Conservation (phyloP, 163 green algal species). For the Scenedesmus sp. region DNA sequence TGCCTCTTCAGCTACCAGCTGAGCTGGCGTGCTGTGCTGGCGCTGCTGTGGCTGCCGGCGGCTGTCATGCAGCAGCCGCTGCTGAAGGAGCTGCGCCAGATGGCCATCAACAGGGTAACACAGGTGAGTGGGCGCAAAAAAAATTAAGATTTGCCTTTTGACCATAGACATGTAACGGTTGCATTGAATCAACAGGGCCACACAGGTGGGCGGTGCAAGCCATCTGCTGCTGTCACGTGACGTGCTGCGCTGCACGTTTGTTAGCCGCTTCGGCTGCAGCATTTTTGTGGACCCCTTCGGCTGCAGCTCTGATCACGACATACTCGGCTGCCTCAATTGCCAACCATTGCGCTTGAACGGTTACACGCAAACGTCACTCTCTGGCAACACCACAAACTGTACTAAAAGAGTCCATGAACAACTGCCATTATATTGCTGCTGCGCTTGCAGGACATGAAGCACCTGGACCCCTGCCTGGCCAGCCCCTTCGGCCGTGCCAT, state of each 20-base stretch:
- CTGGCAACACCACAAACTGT: background rate
- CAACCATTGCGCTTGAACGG: too few species aligned
- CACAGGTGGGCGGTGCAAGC: background rate
- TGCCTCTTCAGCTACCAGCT: constrained; percentile 37
- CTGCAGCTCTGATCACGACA: background rate
- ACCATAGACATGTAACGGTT: too few species aligned
- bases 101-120: constrained; percentile 19
- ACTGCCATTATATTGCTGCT: background rate
- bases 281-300: too few species aligned
- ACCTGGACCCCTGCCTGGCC: background rate
- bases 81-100: constrained; percentile 6
- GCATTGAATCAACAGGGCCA: background rate
- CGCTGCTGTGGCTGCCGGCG: constrained; percentile 34
- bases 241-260: background rate
- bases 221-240: background rate
- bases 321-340: background rate
- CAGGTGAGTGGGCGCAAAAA: constrained; percentile 11
- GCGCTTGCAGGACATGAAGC: background rate
- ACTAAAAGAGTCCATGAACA: too few species aligned
- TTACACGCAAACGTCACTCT: background rate
- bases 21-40: constrained; percentile 33
- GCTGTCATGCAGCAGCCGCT: constrained; percentile 1
- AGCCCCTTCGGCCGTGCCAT: background rate
- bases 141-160: too few species aligned
- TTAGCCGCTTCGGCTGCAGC: background rate